Evolutionary conservation across 1,139 yeast species (phyloP).

Genomic region (Saccharomycopsis crataegensis): DNA sequence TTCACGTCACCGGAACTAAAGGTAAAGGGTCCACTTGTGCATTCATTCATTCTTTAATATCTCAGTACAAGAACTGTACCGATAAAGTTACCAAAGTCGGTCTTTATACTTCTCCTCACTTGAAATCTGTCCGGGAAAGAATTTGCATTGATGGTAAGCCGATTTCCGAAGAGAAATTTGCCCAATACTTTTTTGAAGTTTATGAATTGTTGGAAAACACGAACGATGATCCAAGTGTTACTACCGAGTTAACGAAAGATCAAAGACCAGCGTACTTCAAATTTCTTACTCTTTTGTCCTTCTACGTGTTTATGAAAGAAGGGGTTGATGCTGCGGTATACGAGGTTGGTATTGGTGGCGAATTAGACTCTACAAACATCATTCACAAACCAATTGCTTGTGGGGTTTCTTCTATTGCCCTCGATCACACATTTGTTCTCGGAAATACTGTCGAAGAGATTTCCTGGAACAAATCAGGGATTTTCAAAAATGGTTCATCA

Average conservation of each 20-base stretch:
- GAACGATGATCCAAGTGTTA: constrained; percentile 34
- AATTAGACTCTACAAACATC: constrained; percentile 89
- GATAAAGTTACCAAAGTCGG: constrained; percentile 50
- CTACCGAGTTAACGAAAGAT: constrained; percentile 62
- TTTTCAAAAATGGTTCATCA: constrained; percentile 60
- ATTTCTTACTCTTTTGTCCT: constrained; percentile 79
- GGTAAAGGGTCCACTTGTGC: constrained; percentile 99
- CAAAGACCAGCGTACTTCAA: constrained; percentile 92
- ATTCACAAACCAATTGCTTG: constrained; percentile 74
- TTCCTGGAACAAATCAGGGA: constrained; percentile 96
- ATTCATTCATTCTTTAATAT: constrained; percentile 73
- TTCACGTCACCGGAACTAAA: constrained; percentile 96
- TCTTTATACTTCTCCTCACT: constrained; percentile 89
- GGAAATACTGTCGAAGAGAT: constrained; percentile 86
- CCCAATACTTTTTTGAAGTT: constrained; percentile 86
- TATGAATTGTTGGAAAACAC: constrained; percentile 75
- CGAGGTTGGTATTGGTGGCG: constrained; percentile 99
- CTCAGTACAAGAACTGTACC: constrained; percentile 41
- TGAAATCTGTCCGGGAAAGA: constrained; percentile 88
- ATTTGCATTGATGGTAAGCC: constrained; percentile 85
- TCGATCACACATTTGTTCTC: constrained; percentile 85
- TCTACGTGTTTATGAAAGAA: constrained; percentile 82
- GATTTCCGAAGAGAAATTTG: constrained; percentile 68
- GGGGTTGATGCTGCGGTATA: constrained; percentile 88
- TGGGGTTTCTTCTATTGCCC: constrained; percentile 81